Evolutionary conservation across 2,329 filamentous ascomycete species (phyloP), one percentile per base, ranked within the genome.

Genomic region (Penicillium sp.): DNA sequence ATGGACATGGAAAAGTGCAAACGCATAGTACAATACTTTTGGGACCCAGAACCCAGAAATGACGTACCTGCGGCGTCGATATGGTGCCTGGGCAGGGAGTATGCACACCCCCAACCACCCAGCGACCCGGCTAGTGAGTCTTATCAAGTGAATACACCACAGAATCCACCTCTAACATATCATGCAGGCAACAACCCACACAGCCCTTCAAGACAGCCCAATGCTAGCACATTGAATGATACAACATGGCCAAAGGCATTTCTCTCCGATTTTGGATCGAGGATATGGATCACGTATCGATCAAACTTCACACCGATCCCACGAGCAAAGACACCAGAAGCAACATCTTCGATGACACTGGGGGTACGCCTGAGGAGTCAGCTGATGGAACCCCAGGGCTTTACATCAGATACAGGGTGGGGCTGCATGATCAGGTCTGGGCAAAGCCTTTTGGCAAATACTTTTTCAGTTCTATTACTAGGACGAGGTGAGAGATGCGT

Each of bases 381-480:
- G 68, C 78, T 97, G 6, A 82, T 85, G 11, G 90, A 96, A 47
- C 85, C 90, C 55, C 81, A 82, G 26, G 92, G 90, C 5, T 99
- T 97, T 74, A 89, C 90, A 11, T 93, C 91, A 2, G 94, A 99
- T 72, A 92, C 90, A 10, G 94, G 94, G 50, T 99, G 95, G 92
- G 94, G 94, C 0, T 99, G 94, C 70, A 99, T 99, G 94, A 97
- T 99, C 66, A 82, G 94, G 57, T 97, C 93, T 6, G 94, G 94
- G 4, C 94, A 99, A 77, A 93, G 90, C 68, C 81, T 99, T 26
- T 79, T 99, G 40, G 93, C 93, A 43, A 99, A 97, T 74, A 83
- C 93, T 1, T 80, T 97, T 66, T 76, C 85, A 18, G 82, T 89
- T 53, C 77, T 92, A 46, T 80, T 83, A 38, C 77, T 97, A 22